Percentiles rank a stretch among this genome's conserved stretches.
phyloP scores from a whole-genome alignment of 352 stramenopile genomes.

The Globisporangium orthogonon region DNA sequence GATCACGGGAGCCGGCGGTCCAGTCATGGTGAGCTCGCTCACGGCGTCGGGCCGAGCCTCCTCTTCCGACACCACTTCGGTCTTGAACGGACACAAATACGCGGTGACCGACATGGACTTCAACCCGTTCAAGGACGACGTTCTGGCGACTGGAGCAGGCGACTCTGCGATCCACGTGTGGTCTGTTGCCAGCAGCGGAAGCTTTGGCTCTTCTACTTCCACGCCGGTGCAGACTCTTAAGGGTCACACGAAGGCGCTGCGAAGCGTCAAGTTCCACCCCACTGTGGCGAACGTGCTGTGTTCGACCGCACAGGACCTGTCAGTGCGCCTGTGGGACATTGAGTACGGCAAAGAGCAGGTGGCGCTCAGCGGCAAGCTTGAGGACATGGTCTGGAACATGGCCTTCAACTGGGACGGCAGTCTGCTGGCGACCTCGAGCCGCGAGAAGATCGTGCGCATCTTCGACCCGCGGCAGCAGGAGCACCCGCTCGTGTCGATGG shows the following conservation, averaged over 20 bases:
- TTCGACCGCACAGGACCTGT: constrained; percentile 50
- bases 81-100: constrained; percentile 66
- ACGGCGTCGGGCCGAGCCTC: constrained; percentile 38
- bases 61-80: constrained; percentile 12
- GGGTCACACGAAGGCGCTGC: constrained; percentile 48
- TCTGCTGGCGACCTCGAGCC: constrained; percentile 59
- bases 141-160: constrained; percentile 53
- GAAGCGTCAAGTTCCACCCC: constrained; percentile 62
- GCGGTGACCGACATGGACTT: constrained; percentile 64
- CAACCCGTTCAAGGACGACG: constrained; percentile 37
- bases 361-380: constrained; percentile 43
- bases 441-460: constrained; percentile 65
- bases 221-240: constrained; percentile 21
- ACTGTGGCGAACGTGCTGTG: constrained; percentile 52
- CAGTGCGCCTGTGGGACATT: constrained; percentile 73
- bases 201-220: constrained; percentile 4
- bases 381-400: constrained; percentile 74
- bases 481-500: constrained; percentile 53
- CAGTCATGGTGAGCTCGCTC: constrained; percentile 53
- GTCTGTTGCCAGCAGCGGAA: constrained; percentile 20
- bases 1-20: constrained; percentile 48
- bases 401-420: constrained; percentile 57
- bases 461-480: constrained; percentile 51
- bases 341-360: constrained; percentile 38
- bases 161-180: constrained; percentile 63